These are phyloP conservation scores for Westerdykella sp. DNA, from an alignment of 2,329 filamentous ascomycete species.

Conservation along the genomic window DNA sequence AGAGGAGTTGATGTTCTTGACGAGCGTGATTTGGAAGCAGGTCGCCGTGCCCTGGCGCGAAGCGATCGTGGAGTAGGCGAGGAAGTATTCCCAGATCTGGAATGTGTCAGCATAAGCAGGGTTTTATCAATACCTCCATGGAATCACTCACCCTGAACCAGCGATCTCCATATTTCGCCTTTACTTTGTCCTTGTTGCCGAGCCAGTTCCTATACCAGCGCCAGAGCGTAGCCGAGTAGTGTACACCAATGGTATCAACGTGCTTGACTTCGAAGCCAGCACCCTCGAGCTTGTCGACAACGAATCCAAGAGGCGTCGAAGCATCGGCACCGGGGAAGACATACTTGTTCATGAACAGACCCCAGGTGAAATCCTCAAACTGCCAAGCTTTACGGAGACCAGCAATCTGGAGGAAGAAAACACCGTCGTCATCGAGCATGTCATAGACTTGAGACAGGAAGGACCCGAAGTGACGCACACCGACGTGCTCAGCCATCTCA, in stretches of 20 bases:
- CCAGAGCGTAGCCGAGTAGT: constrained; percentile 96
- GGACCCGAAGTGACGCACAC: constrained; percentile 74
- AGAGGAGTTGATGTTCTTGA: constrained; percentile 85
- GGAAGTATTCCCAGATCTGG: constrained; percentile 87
- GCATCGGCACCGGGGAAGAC: constrained; percentile 96
- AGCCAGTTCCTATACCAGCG: constrained; percentile 99
- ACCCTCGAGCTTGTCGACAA: constrained; percentile 76
- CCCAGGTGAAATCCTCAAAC: constrained; percentile 97
- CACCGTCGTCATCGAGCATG: constrained; percentile 94
- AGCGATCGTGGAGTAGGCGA: constrained; percentile 76
- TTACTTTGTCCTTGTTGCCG: constrained; percentile 84
- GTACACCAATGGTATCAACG: constrained; percentile 88
- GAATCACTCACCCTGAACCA: constrained; percentile 78
- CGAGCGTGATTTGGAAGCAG: constrained; percentile 78
- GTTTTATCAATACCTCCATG: not conserved
- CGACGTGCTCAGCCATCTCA: constrained; percentile 98
- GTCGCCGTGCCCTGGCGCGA: constrained; percentile 78
- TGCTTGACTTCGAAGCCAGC: constrained; percentile 87
- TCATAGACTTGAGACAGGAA: constrained; percentile 86
- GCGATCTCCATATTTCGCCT: constrained; percentile 87
- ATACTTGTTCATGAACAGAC: constrained; percentile 99
- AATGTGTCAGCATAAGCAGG: constrained; percentile 5
- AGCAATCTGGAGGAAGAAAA: constrained; percentile 93
- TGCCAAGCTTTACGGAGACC: constrained; percentile 94
- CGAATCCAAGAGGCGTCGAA: constrained; percentile 84